Conservation (phyloP, 116 monocot genomes). For the Papilionanthe hybrid region DNA sequence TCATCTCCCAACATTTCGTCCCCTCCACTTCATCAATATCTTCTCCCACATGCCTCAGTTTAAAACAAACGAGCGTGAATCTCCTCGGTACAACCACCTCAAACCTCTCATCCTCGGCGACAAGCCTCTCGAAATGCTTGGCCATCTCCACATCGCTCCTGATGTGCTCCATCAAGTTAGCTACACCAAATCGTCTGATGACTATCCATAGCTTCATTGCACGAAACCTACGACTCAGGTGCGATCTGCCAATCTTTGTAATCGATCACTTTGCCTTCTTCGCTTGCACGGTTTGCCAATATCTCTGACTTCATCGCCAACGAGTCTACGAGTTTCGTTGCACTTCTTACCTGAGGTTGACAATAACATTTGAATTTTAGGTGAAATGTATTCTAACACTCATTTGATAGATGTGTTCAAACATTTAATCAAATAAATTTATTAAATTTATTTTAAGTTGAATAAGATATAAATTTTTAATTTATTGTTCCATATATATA, state of each 20-base stretch:
- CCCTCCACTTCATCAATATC: neutral
- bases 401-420: no score
- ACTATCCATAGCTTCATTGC: constrained; percentile 50
- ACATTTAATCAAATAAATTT: no score
- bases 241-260: constrained; percentile 54
- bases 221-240: constrained; percentile 27
- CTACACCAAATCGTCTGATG: constrained; percentile 29
- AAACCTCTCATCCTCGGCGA: constrained; percentile 26
- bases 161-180: constrained; percentile 31
- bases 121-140: constrained; percentile 26
- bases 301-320: constrained; percentile 29
- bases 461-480: no score
- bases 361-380: no score
- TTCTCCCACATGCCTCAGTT: constrained; percentile 9
- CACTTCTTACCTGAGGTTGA: no score
- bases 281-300: constrained; percentile 20
- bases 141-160: constrained; percentile 40
- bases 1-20: constrained; percentile 4
- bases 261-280: constrained; percentile 21
- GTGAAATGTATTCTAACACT: no score
- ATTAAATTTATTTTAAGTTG: no score
- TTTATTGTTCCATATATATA: no score
- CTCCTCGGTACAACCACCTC: constrained; percentile 31
- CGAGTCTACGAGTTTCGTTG: constrained; percentile 12
- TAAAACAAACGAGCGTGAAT: constrained; percentile 39